Base-by-base conservation (phyloP, 106 monocot species). In the Vanilla planifolia region DNA sequence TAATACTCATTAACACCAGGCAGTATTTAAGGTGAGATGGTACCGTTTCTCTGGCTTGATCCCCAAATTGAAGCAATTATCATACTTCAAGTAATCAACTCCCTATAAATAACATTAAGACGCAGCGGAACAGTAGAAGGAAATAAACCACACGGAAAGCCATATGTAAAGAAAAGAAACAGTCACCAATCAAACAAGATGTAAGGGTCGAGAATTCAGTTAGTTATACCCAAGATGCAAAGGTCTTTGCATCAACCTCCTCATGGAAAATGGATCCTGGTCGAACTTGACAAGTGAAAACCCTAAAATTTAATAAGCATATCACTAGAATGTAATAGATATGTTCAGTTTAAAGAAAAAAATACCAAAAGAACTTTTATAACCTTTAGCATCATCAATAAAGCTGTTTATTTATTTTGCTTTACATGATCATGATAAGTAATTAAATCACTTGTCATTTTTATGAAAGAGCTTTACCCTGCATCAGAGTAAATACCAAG, bases 401-500 rank as follows among this genome's bases (percentile, higher is more conserved):
- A 11, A 25, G 9, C 24, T 50, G 6, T 11, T 26, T 25, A 8
- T 8, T 23, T 48, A 9, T 48, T 25, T 2, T 25, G 0, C 48
- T 8, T 48, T 48, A 25, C n/a, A 48, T 17, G 32, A 14, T 32
- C 50, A 29, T 53, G 28, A 4, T 27, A 34, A 27, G 40, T 47
- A 47, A 33, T 50, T 41, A 69, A 24, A 25, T 26, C 24, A 61
- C 2, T 35, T 33, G 35, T 41, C 42, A 67, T 27, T 13, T 19
- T 16, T 45, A 34, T 24, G 55, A 10, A 68, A 45, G 57, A 45
- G 37, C 30, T 71, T 25, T 79, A 98, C 91, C 96, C 96, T 65
- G 96, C 96, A 88, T 91, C 90, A 64, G 87, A 87, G 48, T 98
- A 98, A 52, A 98, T 98, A 48, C 96, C 96, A 79, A 98, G 87